Evolutionary conservation across 176 grass and related monocot genomes (phyloP), one percentile per base, ranked within the genome.

Genomic region (Leersia perrieri): DNA sequence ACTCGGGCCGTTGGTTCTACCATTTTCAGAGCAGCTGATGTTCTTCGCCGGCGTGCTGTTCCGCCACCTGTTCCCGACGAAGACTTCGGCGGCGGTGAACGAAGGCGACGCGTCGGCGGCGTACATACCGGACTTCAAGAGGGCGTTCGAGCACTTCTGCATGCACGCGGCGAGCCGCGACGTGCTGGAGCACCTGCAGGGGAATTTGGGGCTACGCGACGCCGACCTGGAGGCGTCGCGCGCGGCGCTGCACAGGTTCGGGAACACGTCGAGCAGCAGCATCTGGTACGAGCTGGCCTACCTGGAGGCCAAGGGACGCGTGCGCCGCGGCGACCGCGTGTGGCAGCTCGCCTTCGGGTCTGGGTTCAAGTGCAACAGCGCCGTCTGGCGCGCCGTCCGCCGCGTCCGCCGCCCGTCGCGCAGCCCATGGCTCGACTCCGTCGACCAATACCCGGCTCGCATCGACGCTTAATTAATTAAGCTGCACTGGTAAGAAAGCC

Each of bases 281-380:
- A 95, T 99, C 83, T 99, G 96, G 96, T 99, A 99, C 75, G 87
- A 99, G 87, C 87, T 99, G 18, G 93, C 92, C 0, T 99, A 99
- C 84, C 84, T 95, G 23, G 96, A 99, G 79, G 86, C 96, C 67
- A 99, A 95, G 82, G 90, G 96, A 10, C 89, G 86, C 44, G 92
- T 99, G 61, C 88, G 87, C 70, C 20, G 88, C 42, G 96, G 96
- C 36, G 96, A 99, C 89, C 96, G 96, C 68, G 90, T 99, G 11
- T 99, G 96, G 96, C 96, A 99, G 89, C 87, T 99, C 76, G 96
- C 96, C 4, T 99, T 99, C 81, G 96, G 96, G 5, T 99, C 96
- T 1, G 96, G 96, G 0, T 99, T 99, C 96, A 99, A 99, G 87
- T 99, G 96, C 86, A 99, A 95, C 90, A 99, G 96, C 79, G 93